phyloP scores from a whole-genome alignment of 1,139 yeast species.

The Diutina rugosa region DNA sequence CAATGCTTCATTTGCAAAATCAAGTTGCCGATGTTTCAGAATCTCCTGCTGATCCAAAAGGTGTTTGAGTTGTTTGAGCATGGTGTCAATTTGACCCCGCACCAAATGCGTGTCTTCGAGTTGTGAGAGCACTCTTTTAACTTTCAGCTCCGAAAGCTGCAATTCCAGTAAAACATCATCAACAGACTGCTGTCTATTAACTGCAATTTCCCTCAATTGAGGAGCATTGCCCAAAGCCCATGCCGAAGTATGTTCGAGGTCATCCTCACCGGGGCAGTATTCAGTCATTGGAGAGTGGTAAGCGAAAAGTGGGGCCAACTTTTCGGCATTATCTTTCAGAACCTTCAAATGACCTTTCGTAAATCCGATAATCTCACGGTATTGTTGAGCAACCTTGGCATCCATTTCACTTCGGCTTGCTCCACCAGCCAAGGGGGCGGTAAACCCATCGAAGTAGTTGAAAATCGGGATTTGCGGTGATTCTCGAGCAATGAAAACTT shows the following conservation, averaged over 20 bases:
- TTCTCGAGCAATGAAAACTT: not conserved
- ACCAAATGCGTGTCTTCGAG: not conserved
- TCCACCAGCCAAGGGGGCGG: not conserved
- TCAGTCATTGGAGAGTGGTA: not conserved
- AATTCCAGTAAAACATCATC: not conserved
- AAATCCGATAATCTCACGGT: not conserved
- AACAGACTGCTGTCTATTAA: not conserved
- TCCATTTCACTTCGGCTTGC: not conserved
- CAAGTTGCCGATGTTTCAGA: not conserved
- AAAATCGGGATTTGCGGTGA: not conserved
- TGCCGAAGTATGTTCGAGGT: not conserved
- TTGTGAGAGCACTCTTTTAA: not conserved
- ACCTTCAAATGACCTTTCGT: not conserved
- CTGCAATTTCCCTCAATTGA: not conserved
- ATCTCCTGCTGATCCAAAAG: not conserved
- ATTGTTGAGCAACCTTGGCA: not conserved
- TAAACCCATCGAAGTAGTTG: not conserved
- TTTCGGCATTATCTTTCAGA: not conserved
- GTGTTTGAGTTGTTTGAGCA: not conserved
- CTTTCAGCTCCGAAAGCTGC: not conserved
- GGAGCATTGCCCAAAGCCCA: not conserved
- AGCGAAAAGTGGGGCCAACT: not conserved
- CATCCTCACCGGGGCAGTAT: not conserved
- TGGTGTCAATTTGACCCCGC: not conserved
- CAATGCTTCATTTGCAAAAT: not conserved